Evolutionary conservation across 2,329 filamentous ascomycete species (phyloP), one percentile per base, ranked within the genome.

Genomic region (Scedosporium aurantiacum): DNA sequence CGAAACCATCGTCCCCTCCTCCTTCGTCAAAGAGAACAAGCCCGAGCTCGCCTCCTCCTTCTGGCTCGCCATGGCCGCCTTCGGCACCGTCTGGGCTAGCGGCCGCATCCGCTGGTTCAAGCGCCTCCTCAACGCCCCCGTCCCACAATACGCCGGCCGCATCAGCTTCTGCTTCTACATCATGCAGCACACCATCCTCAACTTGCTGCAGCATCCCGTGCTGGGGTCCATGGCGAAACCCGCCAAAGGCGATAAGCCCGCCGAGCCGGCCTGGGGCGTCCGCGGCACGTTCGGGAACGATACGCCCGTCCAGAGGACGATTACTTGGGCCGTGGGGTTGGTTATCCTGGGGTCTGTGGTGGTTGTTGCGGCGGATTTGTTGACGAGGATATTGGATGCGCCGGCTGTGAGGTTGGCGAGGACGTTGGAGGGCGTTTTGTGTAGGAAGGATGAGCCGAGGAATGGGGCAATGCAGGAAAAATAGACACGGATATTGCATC

Each of bases 101-200:
- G 75, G 77, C 25, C 75, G 78, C 60, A 78, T 77, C 4, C 68
- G 70, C 2, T 70, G 67, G 3, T 79, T 81, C 73, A 79, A 80
- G 66, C 70, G 72, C 18, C 71, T 83, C 62, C 83, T 85, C 70
- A 79, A 79, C 67, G 72, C 73, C 1, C 67, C 71, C 2, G 65
- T 75, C 16, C 73, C 83, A 2, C 82, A 84, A 67, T 86, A 85
- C 69, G 72, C 86, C 5, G 83, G 83, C 63, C 79, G 79, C 67
- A 79, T 86, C 65, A 84, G 81, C 60, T 86, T 83, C 67, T 78
- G 81, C 58, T 68, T 86, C 27, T 86, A 86, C 68, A 76, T 86
- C 14, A 79, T 85, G 73, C 83, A 86, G 47, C 61, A 61, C 16
- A 57, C 63, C 2, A 60, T 65, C 27, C 60, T 65, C 45, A 63